phyloP scores from a whole-genome alignment of 192 early-diverging fungal genomes.

The Backusella luteola region DNA sequence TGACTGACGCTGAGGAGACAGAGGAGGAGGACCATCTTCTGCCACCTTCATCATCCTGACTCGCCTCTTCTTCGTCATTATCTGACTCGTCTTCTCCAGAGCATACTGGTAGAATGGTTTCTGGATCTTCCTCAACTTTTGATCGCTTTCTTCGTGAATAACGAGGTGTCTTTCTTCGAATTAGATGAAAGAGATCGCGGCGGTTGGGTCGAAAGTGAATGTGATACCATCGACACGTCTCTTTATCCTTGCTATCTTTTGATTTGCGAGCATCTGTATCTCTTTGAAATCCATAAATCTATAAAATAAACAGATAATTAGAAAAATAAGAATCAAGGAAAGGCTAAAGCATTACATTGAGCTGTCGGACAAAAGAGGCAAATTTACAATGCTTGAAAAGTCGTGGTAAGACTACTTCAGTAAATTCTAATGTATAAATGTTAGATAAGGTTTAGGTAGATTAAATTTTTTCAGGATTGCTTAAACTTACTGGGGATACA shows the following conservation, averaged over 20 bases:
- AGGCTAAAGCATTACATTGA: slow-evolving; percentile 35
- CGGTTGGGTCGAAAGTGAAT: slow-evolving; percentile 40
- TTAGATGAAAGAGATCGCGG: slow-evolving; percentile 41
- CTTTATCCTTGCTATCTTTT: slow-evolving; percentile 43
- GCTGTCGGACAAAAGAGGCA: slow-evolving; percentile 47
- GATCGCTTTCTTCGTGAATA: slow-evolving; percentile 32
- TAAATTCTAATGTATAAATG: slow-evolving; percentile 35
- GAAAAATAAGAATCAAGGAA: neutral
- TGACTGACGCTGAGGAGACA: neutral
- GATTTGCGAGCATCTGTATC: slow-evolving; percentile 50
- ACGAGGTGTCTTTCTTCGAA: slow-evolving; percentile 38
- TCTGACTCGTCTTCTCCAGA: slow-evolving; percentile 25
- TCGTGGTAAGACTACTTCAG: slow-evolving; percentile 41
- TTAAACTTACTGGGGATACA: slow-evolving; percentile 35
- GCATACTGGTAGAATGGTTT: slow-evolving; percentile 10
- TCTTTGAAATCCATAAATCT: slow-evolving; percentile 51
- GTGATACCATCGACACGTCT: slow-evolving; percentile 46
- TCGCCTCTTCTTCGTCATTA: slow-evolving; percentile 16
- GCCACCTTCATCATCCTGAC: neutral
- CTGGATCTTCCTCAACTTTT: slow-evolving; percentile 22
- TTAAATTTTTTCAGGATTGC: neutral
- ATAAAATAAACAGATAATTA: slow-evolving; percentile 6
- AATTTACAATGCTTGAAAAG: slow-evolving; percentile 52
- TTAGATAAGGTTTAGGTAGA: neutral
- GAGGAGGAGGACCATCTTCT: slow-evolving; percentile 11